phyloP scores from a whole-genome alignment of 768 basidiomycete species.

The Leccinum pellstonianum region DNA sequence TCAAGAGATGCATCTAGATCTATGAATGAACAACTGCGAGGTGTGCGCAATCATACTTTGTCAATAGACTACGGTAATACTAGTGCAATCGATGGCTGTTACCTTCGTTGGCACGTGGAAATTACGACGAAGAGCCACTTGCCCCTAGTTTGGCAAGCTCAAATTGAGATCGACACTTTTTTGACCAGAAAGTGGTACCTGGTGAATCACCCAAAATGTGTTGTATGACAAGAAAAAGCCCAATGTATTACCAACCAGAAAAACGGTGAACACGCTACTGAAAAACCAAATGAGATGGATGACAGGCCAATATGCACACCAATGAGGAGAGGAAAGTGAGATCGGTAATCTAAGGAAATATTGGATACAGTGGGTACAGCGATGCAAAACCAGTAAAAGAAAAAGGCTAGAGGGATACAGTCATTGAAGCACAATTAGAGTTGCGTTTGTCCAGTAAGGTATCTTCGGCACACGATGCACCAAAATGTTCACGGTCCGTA shows the following conservation, averaged over 20 bases:
- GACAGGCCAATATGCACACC: constrained; percentile 4
- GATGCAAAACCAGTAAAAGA: constrained; percentile 9
- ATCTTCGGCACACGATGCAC: constrained; percentile 5
- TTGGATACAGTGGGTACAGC: constrained; percentile 3
- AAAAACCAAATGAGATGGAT: constrained; percentile 7
- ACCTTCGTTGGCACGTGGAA: constrained; percentile 11
- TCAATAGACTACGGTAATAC: background rate
- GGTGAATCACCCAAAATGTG: background rate
- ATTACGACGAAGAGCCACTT: background rate
- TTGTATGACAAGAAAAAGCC: background rate
- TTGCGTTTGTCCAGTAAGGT: constrained; percentile 20
- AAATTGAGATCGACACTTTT: constrained; percentile 6
- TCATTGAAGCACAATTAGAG: constrained; percentile 15
- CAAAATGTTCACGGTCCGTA: constrained; percentile 10
- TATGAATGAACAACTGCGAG: background rate
- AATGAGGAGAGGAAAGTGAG: background rate
- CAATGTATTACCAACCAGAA: constrained; percentile 10
- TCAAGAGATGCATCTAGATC: background rate
- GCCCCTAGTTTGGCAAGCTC: background rate
- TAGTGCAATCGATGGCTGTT: background rate
- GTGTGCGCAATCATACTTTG: background rate
- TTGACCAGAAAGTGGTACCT: background rate
- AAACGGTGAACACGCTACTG: background rate
- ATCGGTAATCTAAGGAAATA: constrained; percentile 4
- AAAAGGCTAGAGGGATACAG: constrained; percentile 15